Evolutionary conservation across 2,329 filamentous ascomycete species (phyloP).

Genomic region (Aspergillus sp.): DNA sequence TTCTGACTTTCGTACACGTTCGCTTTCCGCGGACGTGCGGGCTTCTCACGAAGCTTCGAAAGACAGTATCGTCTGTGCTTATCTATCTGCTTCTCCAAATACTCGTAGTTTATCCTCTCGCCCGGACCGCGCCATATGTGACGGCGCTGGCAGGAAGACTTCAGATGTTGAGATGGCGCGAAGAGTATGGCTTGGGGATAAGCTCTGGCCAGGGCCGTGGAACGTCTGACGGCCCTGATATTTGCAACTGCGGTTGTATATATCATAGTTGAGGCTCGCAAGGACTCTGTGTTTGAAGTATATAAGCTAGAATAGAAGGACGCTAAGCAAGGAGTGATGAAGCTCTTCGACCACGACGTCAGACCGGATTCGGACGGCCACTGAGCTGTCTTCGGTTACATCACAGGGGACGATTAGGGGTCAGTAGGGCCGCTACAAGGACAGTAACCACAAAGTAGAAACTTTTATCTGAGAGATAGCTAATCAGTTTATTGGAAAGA

Average conservation of each 20-base stretch:
- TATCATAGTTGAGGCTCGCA: background rate
- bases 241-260: background rate
- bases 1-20: constrained; percentile 10
- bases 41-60: constrained; percentile 2
- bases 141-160: constrained; percentile 11
- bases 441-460: background rate
- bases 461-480: background rate
- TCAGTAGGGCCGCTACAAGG: background rate
- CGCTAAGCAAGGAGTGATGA: background rate
- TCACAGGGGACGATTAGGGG: background rate
- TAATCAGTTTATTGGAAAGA: background rate
- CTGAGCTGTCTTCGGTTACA: background rate
- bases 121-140: constrained; percentile 11
- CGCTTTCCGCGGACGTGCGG: background rate
- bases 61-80: constrained; percentile 3
- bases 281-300: background rate
- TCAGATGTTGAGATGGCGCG: background rate
- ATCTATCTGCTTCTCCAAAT: constrained; percentile 4
- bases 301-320: background rate
- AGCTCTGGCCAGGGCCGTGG: background rate
- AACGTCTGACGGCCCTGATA: background rate
- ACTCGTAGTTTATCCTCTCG: constrained; percentile 3
- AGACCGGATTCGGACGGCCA: background rate
- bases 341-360: background rate
- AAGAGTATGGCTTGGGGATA: background rate